Evolutionary conservation across 352 stramenopile genomes (phyloP), one percentile per base, ranked within the genome.

Genomic region (Phytopythium cucurbitacearum): DNA sequence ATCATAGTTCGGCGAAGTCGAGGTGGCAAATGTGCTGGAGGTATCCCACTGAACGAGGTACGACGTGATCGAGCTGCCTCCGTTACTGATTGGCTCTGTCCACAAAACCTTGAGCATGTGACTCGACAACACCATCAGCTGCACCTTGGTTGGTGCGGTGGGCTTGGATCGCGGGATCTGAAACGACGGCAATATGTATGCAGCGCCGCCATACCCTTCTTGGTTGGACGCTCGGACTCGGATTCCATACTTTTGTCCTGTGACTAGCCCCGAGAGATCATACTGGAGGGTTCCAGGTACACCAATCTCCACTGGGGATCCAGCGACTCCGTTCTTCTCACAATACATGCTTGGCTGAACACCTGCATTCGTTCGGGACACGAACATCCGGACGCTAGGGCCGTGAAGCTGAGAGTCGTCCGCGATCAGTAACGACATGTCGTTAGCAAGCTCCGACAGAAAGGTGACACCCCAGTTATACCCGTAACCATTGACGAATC

Each of bases 391-490:
- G 4, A 94, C 94, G 48, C 82, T 91, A 4, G 93, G 87, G 5
- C 96, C 95, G 53, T 95, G 96, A 0, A 99, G 76, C 49, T 89
- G 74, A 0, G 88, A 95, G 45, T 90, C 91, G 57, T 98, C 91
- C 0, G 97, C 78, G n/a, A 64, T 82, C 10, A 98, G 69, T 5
- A 97, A 56, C 9, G 73, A 79, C 7, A 96, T 64, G 10, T 96
- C 76, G 44, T 70, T 73, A 33, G 78, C 88, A 16, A 95, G 63
- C 11, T 97, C 87, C 10, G 71, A 89, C 9, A 96, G 15, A 66
- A 99, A 99, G 8, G 85, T 98, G 32, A 99, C 76, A 39, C 96
- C 62, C 87, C 95, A 99, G 56, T 98, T 98, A 71, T 89, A 96
- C 0, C 96, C 96, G 65, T 97, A 98, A 37, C 95, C 96, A 57